Evolutionary conservation across 2,329 filamentous ascomycete genomes (phyloP).

Genomic region (Neocucurbitaria cava): DNA sequence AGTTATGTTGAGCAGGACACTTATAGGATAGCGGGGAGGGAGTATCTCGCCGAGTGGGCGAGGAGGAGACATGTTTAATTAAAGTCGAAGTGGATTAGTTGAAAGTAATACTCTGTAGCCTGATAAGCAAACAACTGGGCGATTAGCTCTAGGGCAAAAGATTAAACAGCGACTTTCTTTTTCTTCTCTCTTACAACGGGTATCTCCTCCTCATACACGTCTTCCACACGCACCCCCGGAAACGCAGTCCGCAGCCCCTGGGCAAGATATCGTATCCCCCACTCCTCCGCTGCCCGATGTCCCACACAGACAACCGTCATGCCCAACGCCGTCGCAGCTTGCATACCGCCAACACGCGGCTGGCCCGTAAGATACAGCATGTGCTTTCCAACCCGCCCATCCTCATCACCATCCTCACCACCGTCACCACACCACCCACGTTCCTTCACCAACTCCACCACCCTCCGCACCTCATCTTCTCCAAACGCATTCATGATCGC

Average conservation of each 20-base stretch:
- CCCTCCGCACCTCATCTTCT: conserved; percentile 45
- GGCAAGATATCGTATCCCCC: conserved; percentile 49
- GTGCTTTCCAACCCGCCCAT: no score
- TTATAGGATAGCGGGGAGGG: conserved; percentile 53
- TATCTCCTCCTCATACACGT: conserved; percentile 47
- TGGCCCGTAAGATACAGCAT: conserved; percentile 51
- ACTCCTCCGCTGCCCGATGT: conserved; percentile 49
- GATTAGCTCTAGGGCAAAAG: background rate
- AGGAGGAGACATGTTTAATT: conserved; percentile 46
- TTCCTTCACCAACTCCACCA: conserved; percentile 36
- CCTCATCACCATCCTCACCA: no score
- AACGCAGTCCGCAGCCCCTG: conserved; percentile 35
- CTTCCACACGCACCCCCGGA: conserved; percentile 39
- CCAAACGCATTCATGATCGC: conserved; percentile 54
- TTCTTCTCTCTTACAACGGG: conserved; percentile 8
- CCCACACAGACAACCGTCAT: conserved; percentile 50
- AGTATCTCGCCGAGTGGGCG: conserved; percentile 46
- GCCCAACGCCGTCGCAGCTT: conserved; percentile 38
- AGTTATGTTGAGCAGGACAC: conserved; percentile 53
- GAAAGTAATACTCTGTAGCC: no score
- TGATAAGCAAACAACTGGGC: background rate
- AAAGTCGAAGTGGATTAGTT: no score
- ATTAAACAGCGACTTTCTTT: background rate
- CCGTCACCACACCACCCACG: conserved; percentile 33
- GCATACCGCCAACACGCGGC: conserved; percentile 41